Evolutionary conservation across 1,284 basidiomycete genomes (phyloP).

Genomic region (Ustilago hordei): DNA sequence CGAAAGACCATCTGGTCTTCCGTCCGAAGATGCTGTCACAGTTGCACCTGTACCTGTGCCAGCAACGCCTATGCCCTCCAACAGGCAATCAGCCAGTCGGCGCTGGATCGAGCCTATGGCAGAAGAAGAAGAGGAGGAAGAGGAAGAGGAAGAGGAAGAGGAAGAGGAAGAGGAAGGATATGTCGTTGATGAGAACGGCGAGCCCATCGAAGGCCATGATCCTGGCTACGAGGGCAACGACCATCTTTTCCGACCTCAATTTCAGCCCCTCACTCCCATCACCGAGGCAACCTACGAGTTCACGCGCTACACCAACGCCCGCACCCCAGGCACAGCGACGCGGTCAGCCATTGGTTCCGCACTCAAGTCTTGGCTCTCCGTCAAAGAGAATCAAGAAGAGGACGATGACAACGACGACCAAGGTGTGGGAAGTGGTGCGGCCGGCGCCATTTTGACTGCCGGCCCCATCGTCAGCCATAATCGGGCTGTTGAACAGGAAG

Average conservation of each 20-base stretch:
- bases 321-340: constrained; percentile 52
- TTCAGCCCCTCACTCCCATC: constrained; percentile 63
- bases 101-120: constrained; percentile 53
- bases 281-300: constrained; percentile 63
- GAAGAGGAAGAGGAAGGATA: constrained; percentile 40
- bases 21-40: background rate
- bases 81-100: constrained; percentile 36
- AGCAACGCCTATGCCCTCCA: constrained; percentile 47
- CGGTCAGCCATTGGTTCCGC: constrained; percentile 25
- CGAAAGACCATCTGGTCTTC: background rate
- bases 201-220: constrained; percentile 18
- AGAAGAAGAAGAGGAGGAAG: constrained; percentile 54
- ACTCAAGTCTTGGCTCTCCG: constrained; percentile 27
- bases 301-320: constrained; percentile 55
- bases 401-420: constrained; percentile 30
- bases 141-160: constrained; percentile 54
- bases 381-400: constrained; percentile 19
- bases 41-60: constrained; percentile 11
- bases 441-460: constrained; percentile 16
- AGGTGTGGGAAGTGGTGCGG: background rate
- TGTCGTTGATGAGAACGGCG: constrained; percentile 27
- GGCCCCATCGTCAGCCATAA: constrained; percentile 22
- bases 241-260: constrained; percentile 44
- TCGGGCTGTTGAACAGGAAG: background rate
- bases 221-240: constrained; percentile 29